A percentile compares a stretch with the other conserved stretches of the same genome.
Evolutionary conservation across 257 asterid genomes (phyloP).

Genomic region (Solanum chilense): DNA sequence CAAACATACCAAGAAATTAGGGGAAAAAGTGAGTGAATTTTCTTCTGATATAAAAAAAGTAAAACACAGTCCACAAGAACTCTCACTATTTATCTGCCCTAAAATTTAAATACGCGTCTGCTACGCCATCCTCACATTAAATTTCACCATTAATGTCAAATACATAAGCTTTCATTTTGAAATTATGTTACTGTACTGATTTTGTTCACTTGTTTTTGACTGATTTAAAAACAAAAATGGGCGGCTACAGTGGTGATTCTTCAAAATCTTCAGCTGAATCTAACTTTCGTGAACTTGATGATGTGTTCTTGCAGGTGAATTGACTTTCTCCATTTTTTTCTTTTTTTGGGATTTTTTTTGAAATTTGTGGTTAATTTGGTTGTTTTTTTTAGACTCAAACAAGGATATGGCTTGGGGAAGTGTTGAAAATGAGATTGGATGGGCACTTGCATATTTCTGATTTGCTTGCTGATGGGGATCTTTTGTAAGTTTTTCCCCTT

Average conservation of each 20-base stretch:
- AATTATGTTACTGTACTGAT: not conserved
- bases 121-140: not conserved
- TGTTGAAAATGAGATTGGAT: constrained; percentile 44
- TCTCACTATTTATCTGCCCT: not conserved
- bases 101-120: not conserved
- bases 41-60: not conserved
- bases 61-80: not conserved
- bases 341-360: not conserved
- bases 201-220: not conserved
- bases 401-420: constrained; percentile 79
- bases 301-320: constrained; percentile 70
- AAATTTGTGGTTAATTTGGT: not conserved
- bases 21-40: not conserved
- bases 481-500: constrained; percentile 38
- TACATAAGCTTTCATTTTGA: not conserved
- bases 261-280: constrained; percentile 50
- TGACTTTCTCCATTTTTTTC: not conserved
- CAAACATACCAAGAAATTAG: not conserved
- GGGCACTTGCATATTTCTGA: constrained; percentile 58
- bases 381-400: constrained; percentile 49
- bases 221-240: constrained; percentile 23
- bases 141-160: not conserved
- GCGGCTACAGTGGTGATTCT: constrained; percentile 18
- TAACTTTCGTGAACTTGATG: constrained; percentile 77
- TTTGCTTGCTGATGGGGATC: constrained; percentile 89